A percentile compares a stretch with the other conserved stretches of the same genome.
Evolutionary conservation across 441 rosid genomes (phyloP).

Genomic region (Aleurites moluccanus): DNA sequence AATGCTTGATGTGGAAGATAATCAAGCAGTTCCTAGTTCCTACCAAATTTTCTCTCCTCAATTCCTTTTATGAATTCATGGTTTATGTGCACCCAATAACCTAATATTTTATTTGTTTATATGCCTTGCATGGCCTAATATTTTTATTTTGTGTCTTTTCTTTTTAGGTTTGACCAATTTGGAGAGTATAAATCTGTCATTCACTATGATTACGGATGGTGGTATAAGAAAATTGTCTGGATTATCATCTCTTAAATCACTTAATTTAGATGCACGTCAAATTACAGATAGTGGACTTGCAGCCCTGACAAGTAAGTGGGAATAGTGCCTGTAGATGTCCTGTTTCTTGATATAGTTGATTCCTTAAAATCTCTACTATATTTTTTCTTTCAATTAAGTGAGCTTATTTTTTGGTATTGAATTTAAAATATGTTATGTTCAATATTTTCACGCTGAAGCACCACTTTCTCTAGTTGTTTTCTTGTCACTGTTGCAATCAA

Average conservation of each 20-base stretch:
- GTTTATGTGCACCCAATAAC: not conserved
- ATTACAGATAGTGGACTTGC: constrained; percentile 89
- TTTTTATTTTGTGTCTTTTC: not conserved
- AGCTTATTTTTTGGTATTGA: no score
- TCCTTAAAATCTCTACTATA: no score
- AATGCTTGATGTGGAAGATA: not conserved
- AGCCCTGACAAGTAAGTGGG: constrained; percentile 68
- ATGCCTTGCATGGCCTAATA: not conserved
- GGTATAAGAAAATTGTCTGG: constrained; percentile 75
- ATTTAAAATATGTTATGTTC: no score
- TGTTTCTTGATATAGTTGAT: not conserved
- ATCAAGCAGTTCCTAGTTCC: not conserved
- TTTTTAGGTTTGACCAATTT: constrained; percentile 61
- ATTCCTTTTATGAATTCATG: constrained; percentile 4
- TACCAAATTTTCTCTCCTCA: not conserved
- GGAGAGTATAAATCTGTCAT: constrained; percentile 84
- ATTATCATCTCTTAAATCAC: constrained; percentile 71
- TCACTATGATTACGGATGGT: constrained; percentile 66
- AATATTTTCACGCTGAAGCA: no score
- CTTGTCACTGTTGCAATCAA: no score
- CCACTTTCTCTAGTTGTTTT: no score
- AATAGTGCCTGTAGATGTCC: not conserved
- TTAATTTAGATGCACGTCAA: constrained; percentile 79
- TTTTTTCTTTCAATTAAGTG: no score
- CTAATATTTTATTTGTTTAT: not conserved